phyloP scores from a whole-genome alignment of 495 filamentous ascomycete genomes.

The Daldinia loculata region DNA sequence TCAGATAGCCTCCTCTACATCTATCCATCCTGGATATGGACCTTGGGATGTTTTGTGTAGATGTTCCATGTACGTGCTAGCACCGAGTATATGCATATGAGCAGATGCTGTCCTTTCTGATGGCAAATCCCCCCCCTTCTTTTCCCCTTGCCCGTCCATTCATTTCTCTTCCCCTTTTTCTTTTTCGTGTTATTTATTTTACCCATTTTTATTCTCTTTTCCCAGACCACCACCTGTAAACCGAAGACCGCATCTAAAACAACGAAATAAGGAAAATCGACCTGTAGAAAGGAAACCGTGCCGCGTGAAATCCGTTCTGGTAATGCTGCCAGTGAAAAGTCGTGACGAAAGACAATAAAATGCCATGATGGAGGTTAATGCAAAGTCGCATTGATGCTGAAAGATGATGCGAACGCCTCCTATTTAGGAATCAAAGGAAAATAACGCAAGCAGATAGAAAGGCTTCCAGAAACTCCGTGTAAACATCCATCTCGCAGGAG shows the following conservation, averaged over 20 bases:
- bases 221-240: background rate
- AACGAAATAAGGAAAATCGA: background rate
- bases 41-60: background rate
- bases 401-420: background rate
- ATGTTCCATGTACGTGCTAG: background rate
- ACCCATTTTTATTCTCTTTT: background rate
- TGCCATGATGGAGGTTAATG: background rate
- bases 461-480: background rate
- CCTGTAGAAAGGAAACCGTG: background rate
- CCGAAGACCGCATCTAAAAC: background rate
- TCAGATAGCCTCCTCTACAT: background rate
- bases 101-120: background rate
- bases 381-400: background rate
- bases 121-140: background rate
- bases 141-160: background rate
- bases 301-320: background rate
- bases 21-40: background rate
- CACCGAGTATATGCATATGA: background rate
- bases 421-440: background rate
- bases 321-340: background rate
- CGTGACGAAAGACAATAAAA: background rate
- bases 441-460: background rate
- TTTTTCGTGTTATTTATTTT: background rate
- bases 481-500: background rate
- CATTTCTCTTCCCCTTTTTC: background rate